Conservation (phyloP, 2,329 filamentous ascomycete species). For the Monilinia aucupariae region DNA sequence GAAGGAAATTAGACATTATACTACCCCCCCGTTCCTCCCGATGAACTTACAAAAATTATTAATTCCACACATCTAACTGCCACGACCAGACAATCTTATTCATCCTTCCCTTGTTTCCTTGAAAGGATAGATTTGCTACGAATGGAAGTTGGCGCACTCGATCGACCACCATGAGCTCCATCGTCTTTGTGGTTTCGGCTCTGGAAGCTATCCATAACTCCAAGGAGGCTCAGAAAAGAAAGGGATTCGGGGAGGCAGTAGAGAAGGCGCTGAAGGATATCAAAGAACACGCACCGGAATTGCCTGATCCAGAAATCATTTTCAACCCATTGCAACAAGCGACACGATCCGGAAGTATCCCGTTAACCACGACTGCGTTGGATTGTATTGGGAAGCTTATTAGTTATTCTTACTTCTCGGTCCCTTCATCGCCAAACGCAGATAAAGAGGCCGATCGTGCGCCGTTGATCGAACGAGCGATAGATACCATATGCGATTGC, state of each 20-base stretch:
- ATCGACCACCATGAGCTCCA: conserved; percentile 71
- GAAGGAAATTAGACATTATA: conserved; percentile 2
- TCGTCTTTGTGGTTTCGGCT: conserved; percentile 92
- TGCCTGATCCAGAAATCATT: conserved; percentile 84
- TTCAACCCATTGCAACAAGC: conserved; percentile 89
- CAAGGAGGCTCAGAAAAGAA: conserved; percentile 84
- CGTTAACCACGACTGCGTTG: conserved; percentile 81
- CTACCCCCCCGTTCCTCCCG: not conserved
- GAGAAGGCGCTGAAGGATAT: conserved; percentile 79
- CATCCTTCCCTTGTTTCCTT: not conserved
- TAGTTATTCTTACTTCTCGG: conserved; percentile 96
- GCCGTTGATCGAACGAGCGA: conserved; percentile 91
- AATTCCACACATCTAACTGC: not conserved
- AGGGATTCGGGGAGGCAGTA: conserved; percentile 74
- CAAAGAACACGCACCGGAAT: conserved; percentile 73
- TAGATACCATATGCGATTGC: conserved; percentile 98
- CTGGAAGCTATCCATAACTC: conserved; percentile 87
- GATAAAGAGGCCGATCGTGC: conserved; percentile 43
- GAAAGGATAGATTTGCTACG: conserved; percentile 14
- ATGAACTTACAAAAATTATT: not conserved
- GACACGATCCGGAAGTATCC: conserved; percentile 77
- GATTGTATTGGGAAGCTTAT: conserved; percentile 99
- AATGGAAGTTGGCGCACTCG: conserved; percentile 30
- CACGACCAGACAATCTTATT: not conserved
- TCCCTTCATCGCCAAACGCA: conserved; percentile 47